Evolutionary conservation across 1,139 yeast genomes (phyloP), one percentile per base, ranked within the genome.

Genomic region (Yamadazyma dushanensis): DNA sequence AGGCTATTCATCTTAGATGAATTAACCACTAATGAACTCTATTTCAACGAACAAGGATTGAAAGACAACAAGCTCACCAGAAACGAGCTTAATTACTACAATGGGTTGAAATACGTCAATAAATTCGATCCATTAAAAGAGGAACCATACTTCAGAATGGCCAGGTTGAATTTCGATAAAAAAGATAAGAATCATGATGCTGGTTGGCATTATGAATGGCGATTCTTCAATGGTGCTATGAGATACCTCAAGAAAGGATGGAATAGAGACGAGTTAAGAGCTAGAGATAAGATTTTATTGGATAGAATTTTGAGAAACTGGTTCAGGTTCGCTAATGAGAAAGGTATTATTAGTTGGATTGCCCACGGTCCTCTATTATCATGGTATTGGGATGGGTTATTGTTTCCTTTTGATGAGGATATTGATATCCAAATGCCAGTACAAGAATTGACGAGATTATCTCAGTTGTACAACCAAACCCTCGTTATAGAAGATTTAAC

Each of bases 131-230:
- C 40, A n/a, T 50, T 49, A 30, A 63, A 59, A 38, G 49, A 56
- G 24, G 56, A 56, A 16, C 51, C 59, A 4, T 65, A 66, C 44
- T 66, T 61, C 45, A 53, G 61, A 39, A 55, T 63, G 59, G 66
- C 72, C 3, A 50, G 49, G 36, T 56, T 50, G 44, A 39, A 49
- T 38, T 52, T 48, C 41, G 56, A 54, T 40, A 44, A 46, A 11
- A 46, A 49, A 9, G 54, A 52, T 37, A 46, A 51, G 26, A 51
- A 54, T 17, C 55, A 48, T 40, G 60, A 54, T n/a, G 44, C 55
- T 5, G 72, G 72, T 2, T 63, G 58, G 31, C 73, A 67, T 49
- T 64, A 66, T 44, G 74, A 68, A 45, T 67, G 73, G 73, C 46
- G 72, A 29, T 67, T 66, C 40, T 66, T 64, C 47, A 49, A 73